Conservation (phyloP, 2,329 filamentous ascomycete species). For the Penicillium sp. region DNA sequence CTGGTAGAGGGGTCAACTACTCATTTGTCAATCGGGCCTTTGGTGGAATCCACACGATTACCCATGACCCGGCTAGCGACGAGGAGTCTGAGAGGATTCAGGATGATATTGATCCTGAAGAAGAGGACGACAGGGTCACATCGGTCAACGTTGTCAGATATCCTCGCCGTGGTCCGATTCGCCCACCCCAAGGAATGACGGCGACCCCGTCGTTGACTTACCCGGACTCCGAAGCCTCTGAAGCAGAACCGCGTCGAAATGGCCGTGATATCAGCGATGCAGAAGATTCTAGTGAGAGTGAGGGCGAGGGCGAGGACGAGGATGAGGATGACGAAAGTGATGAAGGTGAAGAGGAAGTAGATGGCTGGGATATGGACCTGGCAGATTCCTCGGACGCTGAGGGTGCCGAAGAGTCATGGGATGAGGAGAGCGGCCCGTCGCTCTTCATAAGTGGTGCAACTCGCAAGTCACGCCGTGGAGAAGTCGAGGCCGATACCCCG, state of each 20-base stretch:
- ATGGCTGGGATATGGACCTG: constrained; percentile 34
- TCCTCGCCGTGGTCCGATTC: constrained; percentile 5
- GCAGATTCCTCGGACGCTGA: constrained; percentile 38
- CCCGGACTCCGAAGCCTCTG: not conserved
- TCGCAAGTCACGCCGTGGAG: constrained; percentile 50
- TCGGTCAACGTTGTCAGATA: constrained; percentile 33
- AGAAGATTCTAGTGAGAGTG: constrained; percentile 21
- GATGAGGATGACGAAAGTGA: constrained; percentile 30
- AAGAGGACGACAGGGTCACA: constrained; percentile 49
- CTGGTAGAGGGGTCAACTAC: constrained; percentile 58
- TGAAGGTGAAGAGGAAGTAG: constrained; percentile 33
- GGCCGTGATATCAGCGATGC: constrained; percentile 13
- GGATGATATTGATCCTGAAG: constrained; percentile 51
- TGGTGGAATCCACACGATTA: constrained; percentile 57
- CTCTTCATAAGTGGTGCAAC: constrained; percentile 54
- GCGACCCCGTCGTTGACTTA: not conserved
- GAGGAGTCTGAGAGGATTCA: constrained; percentile 49
- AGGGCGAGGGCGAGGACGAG: constrained; percentile 25
- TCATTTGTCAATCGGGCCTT: constrained; percentile 62
- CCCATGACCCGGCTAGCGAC: constrained; percentile 38
- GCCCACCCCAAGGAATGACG: not conserved
- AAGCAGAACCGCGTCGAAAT: not conserved
- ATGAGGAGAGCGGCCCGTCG: constrained; percentile 33
- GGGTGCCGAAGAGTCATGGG: constrained; percentile 24
- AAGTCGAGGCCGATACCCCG: constrained; percentile 57